Conservation (phyloP, 371 early-diverging fungal species). For the Mucor indicus region DNA sequence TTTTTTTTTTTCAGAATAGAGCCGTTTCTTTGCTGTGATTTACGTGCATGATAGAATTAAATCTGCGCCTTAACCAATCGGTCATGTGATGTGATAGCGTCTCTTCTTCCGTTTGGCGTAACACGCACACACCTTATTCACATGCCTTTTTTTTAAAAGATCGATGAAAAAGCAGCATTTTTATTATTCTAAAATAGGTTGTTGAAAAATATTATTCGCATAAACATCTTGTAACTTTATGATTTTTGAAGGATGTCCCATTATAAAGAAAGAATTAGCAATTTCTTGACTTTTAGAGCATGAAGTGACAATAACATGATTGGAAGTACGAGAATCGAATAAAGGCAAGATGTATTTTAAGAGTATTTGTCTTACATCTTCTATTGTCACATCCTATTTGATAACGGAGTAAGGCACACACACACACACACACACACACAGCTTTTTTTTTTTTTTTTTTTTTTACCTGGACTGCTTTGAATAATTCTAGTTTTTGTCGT, state of each 20-base stretch:
- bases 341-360: conserved; percentile 34
- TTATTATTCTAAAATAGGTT: too few species aligned
- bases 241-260: conserved; percentile 12
- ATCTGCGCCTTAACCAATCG: too few species aligned
- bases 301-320: conserved; percentile 45
- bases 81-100: too few species aligned
- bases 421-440: background rate
- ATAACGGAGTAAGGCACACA: background rate
- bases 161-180: too few species aligned
- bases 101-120: too few species aligned
- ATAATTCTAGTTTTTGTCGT: conserved; percentile 40
- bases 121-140: too few species aligned
- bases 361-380: conserved; percentile 15
- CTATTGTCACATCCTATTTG: conserved; percentile 29
- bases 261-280: conserved; percentile 8
- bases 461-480: conserved; percentile 17
- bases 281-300: conserved; percentile 36
- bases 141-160: too few species aligned
- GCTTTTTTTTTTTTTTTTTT: too few species aligned
- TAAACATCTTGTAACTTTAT: conserved; percentile 18
- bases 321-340: conserved; percentile 37
- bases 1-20: too few species aligned
- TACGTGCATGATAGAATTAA: too few species aligned
- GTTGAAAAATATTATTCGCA: conserved; percentile 14
- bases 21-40: too few species aligned